Evolutionary conservation across 1,284 basidiomycete species (phyloP).

Genomic region (Meira nashicola): DNA sequence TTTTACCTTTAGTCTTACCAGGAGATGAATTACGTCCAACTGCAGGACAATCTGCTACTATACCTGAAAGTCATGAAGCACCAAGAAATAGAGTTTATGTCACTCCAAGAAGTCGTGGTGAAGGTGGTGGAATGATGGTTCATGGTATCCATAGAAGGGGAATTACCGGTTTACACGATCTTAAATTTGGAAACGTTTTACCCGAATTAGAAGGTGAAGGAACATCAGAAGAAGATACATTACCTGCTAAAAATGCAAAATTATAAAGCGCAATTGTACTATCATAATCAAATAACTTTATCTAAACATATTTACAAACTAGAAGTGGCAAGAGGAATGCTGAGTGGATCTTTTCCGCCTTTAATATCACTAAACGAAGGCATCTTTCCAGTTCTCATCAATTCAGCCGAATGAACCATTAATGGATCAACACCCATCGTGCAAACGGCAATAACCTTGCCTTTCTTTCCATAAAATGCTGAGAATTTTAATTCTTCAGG

Average conservation of each 20-base stretch:
- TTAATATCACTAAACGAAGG: constrained; percentile 71
- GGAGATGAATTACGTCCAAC: constrained; percentile 36
- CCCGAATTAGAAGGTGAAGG: background rate
- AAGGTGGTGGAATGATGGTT: constrained; percentile 40
- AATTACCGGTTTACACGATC: constrained; percentile 27
- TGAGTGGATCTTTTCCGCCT: constrained; percentile 53
- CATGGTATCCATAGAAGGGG: constrained; percentile 27
- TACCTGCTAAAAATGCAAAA: background rate
- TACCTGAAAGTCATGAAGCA: background rate
- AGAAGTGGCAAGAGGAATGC: constrained; percentile 3
- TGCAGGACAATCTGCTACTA: background rate
- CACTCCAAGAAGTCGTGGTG: constrained; percentile 26
- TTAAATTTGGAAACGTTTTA: constrained; percentile 6
- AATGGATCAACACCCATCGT: constrained; percentile 80
- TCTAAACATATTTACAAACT: constrained; percentile 3
- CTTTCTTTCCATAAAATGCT: constrained; percentile 75
- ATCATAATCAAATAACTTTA: background rate
- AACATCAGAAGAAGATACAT: background rate
- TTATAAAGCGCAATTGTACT: background rate
- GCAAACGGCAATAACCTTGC: constrained; percentile 74
- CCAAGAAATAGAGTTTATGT: constrained; percentile 40
- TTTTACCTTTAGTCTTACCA: constrained; percentile 41
- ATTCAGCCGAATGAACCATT: constrained; percentile 73
- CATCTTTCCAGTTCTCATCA: constrained; percentile 75
- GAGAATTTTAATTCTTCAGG: constrained; percentile 62